Evolutionary conservation across 768 basidiomycete genomes (phyloP).

Genomic region (Hydnomerulius pinastri): DNA sequence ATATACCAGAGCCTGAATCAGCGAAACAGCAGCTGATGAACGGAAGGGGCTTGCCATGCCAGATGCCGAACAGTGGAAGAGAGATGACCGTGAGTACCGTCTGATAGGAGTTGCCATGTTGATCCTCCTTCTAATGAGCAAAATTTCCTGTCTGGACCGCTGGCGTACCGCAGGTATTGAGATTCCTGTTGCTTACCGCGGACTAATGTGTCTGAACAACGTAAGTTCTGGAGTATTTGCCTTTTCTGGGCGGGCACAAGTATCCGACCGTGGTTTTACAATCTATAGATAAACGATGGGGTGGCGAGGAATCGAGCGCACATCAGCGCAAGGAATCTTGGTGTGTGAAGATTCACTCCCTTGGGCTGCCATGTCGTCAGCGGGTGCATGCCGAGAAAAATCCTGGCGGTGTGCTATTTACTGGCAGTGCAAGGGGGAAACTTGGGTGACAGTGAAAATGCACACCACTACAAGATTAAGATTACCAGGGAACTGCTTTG

Average conservation of each 20-base stretch:
- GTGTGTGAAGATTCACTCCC: slow-evolving; percentile 1
- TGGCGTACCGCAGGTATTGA: neutral
- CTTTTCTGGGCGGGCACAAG: slow-evolving; percentile 4
- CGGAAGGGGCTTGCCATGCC: neutral
- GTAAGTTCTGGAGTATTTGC: slow-evolving; percentile 3
- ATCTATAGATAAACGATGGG: neutral
- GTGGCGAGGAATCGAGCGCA: neutral
- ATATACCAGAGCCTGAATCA: neutral
- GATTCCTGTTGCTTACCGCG: slow-evolving; percentile 7
- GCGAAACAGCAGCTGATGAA: neutral
- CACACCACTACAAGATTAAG: neutral
- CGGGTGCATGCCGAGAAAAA: neutral
- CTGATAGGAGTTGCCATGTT: slow-evolving; percentile 9
- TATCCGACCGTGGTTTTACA: neutral
- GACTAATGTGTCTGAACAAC: slow-evolving; percentile 8
- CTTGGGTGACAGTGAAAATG: no score
- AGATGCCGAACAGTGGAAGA: slow-evolving; percentile 3
- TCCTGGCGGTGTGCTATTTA: no score
- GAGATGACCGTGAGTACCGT: slow-evolving; percentile 1
- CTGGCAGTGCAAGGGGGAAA: no score
- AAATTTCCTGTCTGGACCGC: neutral
- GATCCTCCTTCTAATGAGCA: neutral
- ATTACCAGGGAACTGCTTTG: neutral
- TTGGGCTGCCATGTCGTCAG: slow-evolving; percentile 7
- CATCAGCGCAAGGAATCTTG: neutral